Percentiles rank a stretch among this genome's conserved stretches.
These are phyloP conservation scores for Echium plantagineum DNA, from an alignment of 257 asterid species.

Conservation along the genomic window DNA sequence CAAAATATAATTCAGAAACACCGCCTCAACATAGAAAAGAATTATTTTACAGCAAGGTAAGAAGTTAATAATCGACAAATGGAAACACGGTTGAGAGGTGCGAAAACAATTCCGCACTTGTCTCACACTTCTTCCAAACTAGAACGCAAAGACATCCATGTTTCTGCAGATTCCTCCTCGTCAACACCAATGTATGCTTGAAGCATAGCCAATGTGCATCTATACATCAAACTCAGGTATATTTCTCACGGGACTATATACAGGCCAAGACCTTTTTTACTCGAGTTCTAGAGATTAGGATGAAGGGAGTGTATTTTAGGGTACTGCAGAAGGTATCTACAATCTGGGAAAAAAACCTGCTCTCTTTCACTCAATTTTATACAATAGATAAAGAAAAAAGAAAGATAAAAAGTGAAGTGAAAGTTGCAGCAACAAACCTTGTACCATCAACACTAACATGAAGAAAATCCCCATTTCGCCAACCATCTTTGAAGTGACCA, in stretches of 20 bases:
- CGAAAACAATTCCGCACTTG: too few species aligned
- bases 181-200: not conserved
- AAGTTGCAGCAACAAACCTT: conserved; percentile 32
- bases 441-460: conserved; percentile 71
- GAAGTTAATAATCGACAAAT: too few species aligned
- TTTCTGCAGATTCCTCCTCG: not conserved
- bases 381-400: not conserved
- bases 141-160: not conserved
- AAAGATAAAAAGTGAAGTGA: not conserved
- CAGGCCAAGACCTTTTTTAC: too few species aligned
- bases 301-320: too few species aligned
- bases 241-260: too few species aligned
- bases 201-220: not conserved
- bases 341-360: too few species aligned
- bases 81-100: too few species aligned
- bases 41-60: not conserved
- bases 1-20: conserved; percentile 1
- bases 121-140: not conserved
- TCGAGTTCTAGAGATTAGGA: too few species aligned
- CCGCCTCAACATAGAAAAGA: not conserved
- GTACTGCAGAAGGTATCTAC: not conserved
- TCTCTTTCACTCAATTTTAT: not conserved
- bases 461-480: conserved; percentile 86
- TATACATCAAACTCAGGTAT: not conserved
- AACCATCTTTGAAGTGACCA: conserved; percentile 96